phyloP scores from a whole-genome alignment of 352 stramenopile genomes.

The Globisporangium orthogonon region DNA sequence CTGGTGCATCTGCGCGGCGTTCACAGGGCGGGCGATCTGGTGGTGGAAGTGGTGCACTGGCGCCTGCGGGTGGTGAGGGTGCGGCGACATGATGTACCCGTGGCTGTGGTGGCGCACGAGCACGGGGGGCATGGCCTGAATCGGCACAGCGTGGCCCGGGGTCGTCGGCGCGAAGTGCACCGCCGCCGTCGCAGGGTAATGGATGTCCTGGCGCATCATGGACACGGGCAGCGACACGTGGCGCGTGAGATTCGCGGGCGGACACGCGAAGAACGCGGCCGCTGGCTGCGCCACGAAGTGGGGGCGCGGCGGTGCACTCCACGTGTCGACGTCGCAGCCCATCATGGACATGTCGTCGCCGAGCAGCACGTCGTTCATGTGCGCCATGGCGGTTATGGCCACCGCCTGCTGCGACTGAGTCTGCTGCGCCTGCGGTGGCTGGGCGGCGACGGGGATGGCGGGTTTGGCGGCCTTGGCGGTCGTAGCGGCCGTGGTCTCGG shows the following conservation, averaged over 20 bases:
- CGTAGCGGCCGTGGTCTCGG: constrained; percentile 16
- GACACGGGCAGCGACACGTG: constrained; percentile 58
- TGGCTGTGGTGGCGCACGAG: constrained; percentile 64
- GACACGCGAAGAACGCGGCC: constrained; percentile 28
- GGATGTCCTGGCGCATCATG: constrained; percentile 33
- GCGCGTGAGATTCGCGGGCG: constrained; percentile 55
- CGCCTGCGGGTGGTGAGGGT: constrained; percentile 14
- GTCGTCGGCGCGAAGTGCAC: constrained; percentile 19
- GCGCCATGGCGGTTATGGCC: constrained; percentile 17
- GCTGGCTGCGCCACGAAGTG: constrained; percentile 21
- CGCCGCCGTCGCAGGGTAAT: constrained; percentile 13
- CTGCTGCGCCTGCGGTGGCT: constrained; percentile 1
- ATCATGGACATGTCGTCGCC: constrained; percentile 63
- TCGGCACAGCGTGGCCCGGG: constrained; percentile 15
- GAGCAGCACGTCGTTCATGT: constrained; percentile 44
- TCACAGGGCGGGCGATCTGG: constrained; percentile 31
- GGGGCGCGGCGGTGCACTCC: constrained; percentile 21
- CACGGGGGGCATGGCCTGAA: constrained; percentile 32
- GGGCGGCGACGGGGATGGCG: constrained; percentile 12
- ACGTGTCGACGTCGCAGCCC: constrained; percentile 54
- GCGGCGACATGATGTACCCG: constrained; percentile 40
- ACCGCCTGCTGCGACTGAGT: constrained; percentile 14
- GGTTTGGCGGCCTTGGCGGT: constrained; percentile 3
- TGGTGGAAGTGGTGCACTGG: constrained; percentile 14
- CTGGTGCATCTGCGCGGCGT: constrained; percentile 47